phyloP scores from a whole-genome alignment of 2,329 filamentous ascomycete genomes.

The Bisporella sp. region DNA sequence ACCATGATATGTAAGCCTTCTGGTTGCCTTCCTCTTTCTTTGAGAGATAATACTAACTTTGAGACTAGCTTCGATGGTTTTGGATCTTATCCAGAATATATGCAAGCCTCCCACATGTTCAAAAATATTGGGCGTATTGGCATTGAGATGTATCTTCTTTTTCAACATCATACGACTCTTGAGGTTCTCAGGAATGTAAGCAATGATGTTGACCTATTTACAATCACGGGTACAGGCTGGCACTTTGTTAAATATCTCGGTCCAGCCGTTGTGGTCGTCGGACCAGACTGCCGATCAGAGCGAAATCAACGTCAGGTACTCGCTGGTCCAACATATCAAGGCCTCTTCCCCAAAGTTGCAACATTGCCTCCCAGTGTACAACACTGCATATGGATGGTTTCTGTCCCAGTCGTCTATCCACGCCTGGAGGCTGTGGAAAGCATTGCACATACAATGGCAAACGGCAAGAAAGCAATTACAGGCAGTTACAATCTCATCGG shows the following conservation, averaged over 20 bases:
- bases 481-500: conserved; percentile 94
- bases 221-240: conserved; percentile 94
- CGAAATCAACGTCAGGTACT: conserved; percentile 85
- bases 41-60: conserved; percentile 7
- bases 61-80: conserved; percentile 83
- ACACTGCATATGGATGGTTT: conserved; percentile 94
- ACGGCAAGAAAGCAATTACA: conserved; percentile 93
- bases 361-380: conserved; percentile 87
- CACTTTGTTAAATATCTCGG: conserved; percentile 97
- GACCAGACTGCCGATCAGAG: conserved; percentile 87
- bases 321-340: conserved; percentile 94
- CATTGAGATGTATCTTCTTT: conserved; percentile 95
- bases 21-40: neutral
- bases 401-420: conserved; percentile 86
- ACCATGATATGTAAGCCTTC: conserved; percentile 90
- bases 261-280: conserved; percentile 82
- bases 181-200: conserved; percentile 87
- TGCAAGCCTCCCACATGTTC: conserved; percentile 97
- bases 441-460: conserved; percentile 83
- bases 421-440: conserved; percentile 87
- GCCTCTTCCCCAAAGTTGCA: conserved; percentile 91
- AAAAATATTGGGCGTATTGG: conserved; percentile 95
- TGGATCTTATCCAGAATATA: conserved; percentile 94
- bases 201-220: conserved; percentile 88
- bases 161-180: conserved; percentile 94